A percentile compares a stretch with the other conserved stretches of the same genome.
Evolutionary conservation across 306 rosid genomes (phyloP).

Genomic region (Begonia loranthoides): DNA sequence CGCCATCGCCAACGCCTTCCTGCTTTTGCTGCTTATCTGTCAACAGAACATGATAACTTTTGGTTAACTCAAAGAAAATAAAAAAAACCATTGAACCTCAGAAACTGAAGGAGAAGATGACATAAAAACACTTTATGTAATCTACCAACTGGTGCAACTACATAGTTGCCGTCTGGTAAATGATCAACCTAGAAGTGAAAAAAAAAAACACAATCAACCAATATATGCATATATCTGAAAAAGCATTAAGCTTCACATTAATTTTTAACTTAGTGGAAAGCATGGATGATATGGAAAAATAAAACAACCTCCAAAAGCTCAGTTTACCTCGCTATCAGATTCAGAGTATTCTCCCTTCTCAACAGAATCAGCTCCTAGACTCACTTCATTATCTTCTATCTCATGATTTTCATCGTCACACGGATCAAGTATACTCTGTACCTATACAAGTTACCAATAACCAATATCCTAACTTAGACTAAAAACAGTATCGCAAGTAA

Average conservation of each 20-base stretch:
- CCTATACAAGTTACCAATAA: slow-evolving; percentile 15
- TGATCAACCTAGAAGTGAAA: slow-evolving; percentile 40
- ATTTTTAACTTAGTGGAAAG: neutral
- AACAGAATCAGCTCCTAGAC: slow-evolving; percentile 35
- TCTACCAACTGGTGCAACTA: slow-evolving; percentile 66
- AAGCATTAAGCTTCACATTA: too few species aligned
- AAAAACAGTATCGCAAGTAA: slow-evolving; percentile 5
- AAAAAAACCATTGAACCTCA: slow-evolving; percentile 2
- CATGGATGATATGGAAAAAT: slow-evolving; percentile 1
- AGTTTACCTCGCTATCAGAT: slow-evolving; percentile 40
- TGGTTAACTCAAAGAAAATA: slow-evolving; percentile 4
- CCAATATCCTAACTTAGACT: neutral
- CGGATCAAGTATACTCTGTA: slow-evolving; percentile 49
- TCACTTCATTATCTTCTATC: slow-evolving; percentile 29
- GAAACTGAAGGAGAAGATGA: slow-evolving; percentile 5
- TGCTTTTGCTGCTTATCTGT: slow-evolving; percentile 49
- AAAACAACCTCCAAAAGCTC: neutral
- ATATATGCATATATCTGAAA: too few species aligned
- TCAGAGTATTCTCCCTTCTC: slow-evolving; percentile 27
- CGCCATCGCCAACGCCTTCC: slow-evolving; percentile 31
- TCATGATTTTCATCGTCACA: slow-evolving; percentile 51
- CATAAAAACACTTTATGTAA: slow-evolving; percentile 3
- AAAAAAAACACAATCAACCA: slow-evolving; percentile 1
- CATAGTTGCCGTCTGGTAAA: slow-evolving; percentile 45
- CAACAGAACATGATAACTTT: slow-evolving; percentile 8